Evolutionary conservation across 148 eudicot species (phyloP), one percentile per base, ranked within the genome.

Genomic region (Agrostemma githago): DNA sequence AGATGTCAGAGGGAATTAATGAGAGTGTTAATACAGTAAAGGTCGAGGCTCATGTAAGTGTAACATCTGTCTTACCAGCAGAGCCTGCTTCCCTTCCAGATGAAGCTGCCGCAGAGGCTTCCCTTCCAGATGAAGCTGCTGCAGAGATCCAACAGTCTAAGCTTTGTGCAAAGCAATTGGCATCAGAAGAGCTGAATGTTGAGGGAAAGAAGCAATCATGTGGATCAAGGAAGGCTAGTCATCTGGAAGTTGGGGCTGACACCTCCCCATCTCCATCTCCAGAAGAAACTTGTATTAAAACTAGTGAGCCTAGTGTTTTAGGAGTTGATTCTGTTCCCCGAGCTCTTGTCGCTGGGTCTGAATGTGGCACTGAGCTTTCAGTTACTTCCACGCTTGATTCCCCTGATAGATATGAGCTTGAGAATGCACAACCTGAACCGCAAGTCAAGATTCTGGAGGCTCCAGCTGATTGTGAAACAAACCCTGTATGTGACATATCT

Each of bases 341-440:
- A 68, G 62, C 65, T 78, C 84, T 79, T 67, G 56, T 84, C 43
- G 92, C 83, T 72, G 87, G 87, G 53, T 93, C 97, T 59, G 95
- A 93, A 72, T 91, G 92, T 79, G 98, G 98, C 42, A 93, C 98
- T 62, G 97, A 88, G 77, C 89, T 91, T 73, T 93, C 98, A 72
- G 79, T 91, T 74, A 75, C 97, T 77, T 93, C 97, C 70, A 89
- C 97, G 61, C 90, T 93, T 41, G 98, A 93, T 83, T 91, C 98
- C 42, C 97, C 90, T 54, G 92, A 89, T 78, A 81, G 84, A 78
- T 88, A 78, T 64, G 90, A 85, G 61, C 76, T 78, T 43, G 92
- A 79, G 72, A 81, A 54, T 70, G 64, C 60, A 59, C 82, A 84
- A 59, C 70, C 74, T 73, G 87, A 81, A 73, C 84, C 44, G 40